Conservation (phyloP, 495 filamentous ascomycete species). For the Penicillium nucicola region DNA sequence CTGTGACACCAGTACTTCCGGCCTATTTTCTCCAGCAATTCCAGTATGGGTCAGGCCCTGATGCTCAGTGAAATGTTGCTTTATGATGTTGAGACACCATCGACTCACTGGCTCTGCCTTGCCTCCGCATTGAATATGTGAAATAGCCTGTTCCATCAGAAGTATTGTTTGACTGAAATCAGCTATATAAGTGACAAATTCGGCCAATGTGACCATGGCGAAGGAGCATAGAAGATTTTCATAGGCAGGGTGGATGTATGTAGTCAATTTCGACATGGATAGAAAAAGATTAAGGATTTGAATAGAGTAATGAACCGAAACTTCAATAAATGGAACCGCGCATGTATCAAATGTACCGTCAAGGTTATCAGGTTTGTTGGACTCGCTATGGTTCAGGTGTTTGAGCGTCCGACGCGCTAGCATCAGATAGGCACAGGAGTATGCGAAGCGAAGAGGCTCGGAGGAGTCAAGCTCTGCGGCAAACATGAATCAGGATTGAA, state of each 20-base stretch:
- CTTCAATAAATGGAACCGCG: constrained; percentile 3
- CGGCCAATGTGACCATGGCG: constrained; percentile 15
- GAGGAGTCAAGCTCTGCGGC: constrained; percentile 16
- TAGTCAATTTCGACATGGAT: constrained; percentile 14
- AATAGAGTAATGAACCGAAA: constrained; percentile 5
- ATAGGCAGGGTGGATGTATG: constrained; percentile 15
- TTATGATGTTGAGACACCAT: constrained; percentile 17
- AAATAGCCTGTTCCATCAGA: constrained; percentile 14
- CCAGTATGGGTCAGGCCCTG: background rate
- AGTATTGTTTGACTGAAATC: background rate
- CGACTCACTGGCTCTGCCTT: constrained; percentile 19
- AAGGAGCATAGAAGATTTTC: constrained; percentile 17
- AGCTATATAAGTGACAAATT: constrained; percentile 8
- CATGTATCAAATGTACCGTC: background rate
- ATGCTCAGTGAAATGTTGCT: constrained; percentile 7
- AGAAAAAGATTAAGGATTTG: constrained; percentile 7
- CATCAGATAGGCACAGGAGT: constrained; percentile 16
- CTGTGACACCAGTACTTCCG: background rate
- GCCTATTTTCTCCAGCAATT: background rate
- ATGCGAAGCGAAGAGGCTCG: constrained; percentile 16
- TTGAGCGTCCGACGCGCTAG: constrained; percentile 12
- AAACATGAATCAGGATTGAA: background rate
- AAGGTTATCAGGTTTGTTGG: background rate
- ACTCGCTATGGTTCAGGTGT: constrained; percentile 2
- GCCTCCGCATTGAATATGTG: constrained; percentile 17